Conservation (phyloP, 441 rosid species). For the Aquilaria agallochum region DNA sequence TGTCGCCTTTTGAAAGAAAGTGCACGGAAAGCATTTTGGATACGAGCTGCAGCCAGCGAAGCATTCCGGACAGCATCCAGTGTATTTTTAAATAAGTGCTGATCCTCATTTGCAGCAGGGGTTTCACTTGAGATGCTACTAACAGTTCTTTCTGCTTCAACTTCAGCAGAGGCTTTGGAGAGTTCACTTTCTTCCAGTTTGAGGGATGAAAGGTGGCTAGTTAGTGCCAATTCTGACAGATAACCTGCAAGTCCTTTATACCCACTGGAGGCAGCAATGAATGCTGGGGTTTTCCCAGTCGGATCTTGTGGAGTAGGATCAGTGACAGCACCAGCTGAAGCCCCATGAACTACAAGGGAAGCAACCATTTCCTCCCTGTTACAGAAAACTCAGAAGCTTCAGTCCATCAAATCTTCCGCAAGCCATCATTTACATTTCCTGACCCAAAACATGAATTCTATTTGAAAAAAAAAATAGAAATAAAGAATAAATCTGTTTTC, state of each 20-base stretch:
- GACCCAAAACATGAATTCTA: no score
- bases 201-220: constrained; percentile 82
- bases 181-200: constrained; percentile 70
- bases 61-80: constrained; percentile 77
- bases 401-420: not conserved
- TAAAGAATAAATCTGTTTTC: not conserved
- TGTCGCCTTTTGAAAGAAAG: constrained; percentile 76
- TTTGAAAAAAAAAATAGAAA: no score
- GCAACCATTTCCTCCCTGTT: constrained; percentile 87
- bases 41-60: constrained; percentile 83
- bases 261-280: constrained; percentile 62
- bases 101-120: constrained; percentile 39
- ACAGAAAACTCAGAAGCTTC: constrained; percentile 14
- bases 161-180: constrained; percentile 58
- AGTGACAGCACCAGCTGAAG: constrained; percentile 89
- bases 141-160: constrained; percentile 61
- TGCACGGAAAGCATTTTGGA: constrained; percentile 89
- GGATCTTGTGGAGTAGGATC: constrained; percentile 77
- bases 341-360: constrained; percentile 76
- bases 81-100: constrained; percentile 49
- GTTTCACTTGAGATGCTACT: constrained; percentile 36
- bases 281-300: constrained; percentile 69
- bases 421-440: not conserved
- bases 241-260: constrained; percentile 93
- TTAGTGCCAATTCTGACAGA: constrained; percentile 77